Evolutionary conservation across 2,329 filamentous ascomycete genomes (phyloP), one percentile per base, ranked within the genome.

Genomic region (Fusarium caatingaense): DNA sequence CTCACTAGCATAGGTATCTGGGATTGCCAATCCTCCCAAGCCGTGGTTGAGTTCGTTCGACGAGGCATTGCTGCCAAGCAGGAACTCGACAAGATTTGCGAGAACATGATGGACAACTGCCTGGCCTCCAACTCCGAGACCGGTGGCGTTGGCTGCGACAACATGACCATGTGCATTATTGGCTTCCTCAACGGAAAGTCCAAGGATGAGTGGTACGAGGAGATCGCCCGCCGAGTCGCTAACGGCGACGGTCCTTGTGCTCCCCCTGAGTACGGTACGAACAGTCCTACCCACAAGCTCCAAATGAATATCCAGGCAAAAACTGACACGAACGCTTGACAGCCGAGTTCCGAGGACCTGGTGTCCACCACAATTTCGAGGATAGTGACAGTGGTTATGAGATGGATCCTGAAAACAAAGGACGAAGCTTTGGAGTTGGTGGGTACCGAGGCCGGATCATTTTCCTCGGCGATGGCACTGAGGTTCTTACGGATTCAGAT

Each of bases 61-160:
- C 92, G 96, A 78, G 96, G 96, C 60, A 97, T 99, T 80, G 95
- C 94, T 51, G 94, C 94, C 54, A 97, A 97, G 85, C 96, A 99
- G 83, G 92, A 97, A 51, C 88, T 99, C 54, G 90, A 94, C 59
- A 92, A 93, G 80, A 98, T 99, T 77, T 98, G 95, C 81, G 96
- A 99, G 83, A 99, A 99, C 84, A 97, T 99, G 93, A 99, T 99
- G 96, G 95, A 99, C 85, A 99, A 98, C 85, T 99, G 96, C 80
- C 87, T 99, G 72, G 94, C 96, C 42, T 97, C 94, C 66, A 98
- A 97, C 87, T 97, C 94, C 73, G 96, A 99, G 83, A 98, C 95
- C 32, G 96, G 96, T 58, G 96, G 96, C 69, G 95, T 99, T 67
- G 96, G 96, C 67, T 99, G 96, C 81, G 96, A 99, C 85, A 99